These are phyloP conservation scores for Pseudonitzschia delicatissima DNA, from an alignment of 108 stramenopile species.

Conservation along the genomic window DNA sequence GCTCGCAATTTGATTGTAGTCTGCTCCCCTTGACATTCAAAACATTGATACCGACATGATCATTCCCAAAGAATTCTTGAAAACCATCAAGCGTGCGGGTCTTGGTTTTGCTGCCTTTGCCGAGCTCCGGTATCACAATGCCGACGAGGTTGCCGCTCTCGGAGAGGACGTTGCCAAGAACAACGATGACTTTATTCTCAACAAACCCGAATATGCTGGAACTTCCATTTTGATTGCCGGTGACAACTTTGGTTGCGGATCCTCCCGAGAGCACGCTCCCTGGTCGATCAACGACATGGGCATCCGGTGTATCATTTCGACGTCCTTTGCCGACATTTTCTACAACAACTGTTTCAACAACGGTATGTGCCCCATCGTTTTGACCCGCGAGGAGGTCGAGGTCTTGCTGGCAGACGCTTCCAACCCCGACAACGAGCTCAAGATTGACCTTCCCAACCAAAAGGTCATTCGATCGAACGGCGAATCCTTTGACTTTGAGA, in stretches of 20 bases:
- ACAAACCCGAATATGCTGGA: slow-evolving; percentile 76
- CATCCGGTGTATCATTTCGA: slow-evolving; percentile 86
- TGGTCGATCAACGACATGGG: slow-evolving; percentile 95
- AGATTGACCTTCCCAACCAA: slow-evolving; percentile 84
- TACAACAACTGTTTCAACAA: slow-evolving; percentile 98
- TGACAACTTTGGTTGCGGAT: slow-evolving; percentile 93
- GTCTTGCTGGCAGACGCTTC: slow-evolving; percentile 67
- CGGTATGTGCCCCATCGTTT: slow-evolving; percentile 89
- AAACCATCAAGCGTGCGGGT: slow-evolving; percentile 92
- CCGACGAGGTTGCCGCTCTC: slow-evolving; percentile 83
- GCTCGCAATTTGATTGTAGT: slow-evolving; percentile 11
- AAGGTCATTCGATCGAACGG: slow-evolving; percentile 86
- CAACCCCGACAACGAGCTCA: slow-evolving; percentile 72
- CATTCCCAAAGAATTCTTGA: slow-evolving; percentile 94
- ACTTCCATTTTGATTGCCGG: slow-evolving; percentile 87
- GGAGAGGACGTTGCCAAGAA: slow-evolving; percentile 78
- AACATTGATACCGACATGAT: slow-evolving; percentile 98
- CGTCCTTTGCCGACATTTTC: slow-evolving; percentile 94
- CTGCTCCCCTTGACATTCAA: slow-evolving; percentile 90
- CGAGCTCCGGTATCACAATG: slow-evolving; percentile 85
- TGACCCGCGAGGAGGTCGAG: slow-evolving; percentile 74
- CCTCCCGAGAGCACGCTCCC: slow-evolving; percentile 92
- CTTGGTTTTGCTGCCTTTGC: slow-evolving; percentile 93
- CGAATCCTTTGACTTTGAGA: slow-evolving; percentile 76
- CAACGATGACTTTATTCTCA: slow-evolving; percentile 79